Evolutionary conservation across 495 filamentous ascomycete species (phyloP), one percentile per base, ranked within the genome.

Genomic region (Penicillium goetzii): DNA sequence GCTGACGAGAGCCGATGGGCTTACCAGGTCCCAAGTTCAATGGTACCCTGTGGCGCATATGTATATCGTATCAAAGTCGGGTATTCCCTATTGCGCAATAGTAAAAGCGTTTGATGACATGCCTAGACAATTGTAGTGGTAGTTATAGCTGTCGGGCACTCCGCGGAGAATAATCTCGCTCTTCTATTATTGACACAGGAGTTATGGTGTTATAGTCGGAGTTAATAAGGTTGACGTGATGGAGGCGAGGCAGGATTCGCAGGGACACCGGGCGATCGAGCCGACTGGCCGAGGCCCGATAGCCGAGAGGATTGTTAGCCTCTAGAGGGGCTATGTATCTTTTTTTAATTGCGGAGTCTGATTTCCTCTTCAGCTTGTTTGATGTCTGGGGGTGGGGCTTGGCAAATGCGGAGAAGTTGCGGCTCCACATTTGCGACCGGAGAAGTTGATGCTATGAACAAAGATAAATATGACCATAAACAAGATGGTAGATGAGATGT

Each of bases 391-490:
- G 30, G 52, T 55, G 52, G 52, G 52, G 52, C 52, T n/a, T 21
- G 30, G 52, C 32, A 55, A 55, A 36, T 55, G 52, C 52, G 52
- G 52, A 55, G 51, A 54, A 52, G 50, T 2, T 53, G 32, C 52
- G 30, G 52, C 52, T 55, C 52, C 52, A 55, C 52, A 17, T 23
- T 51, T 51, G 47, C 47, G 47, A 51, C 26, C 47, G 74, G 11
- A 12, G 85, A 64, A 7, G 52, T 55, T 12, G 30, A 53, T 34
- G 51, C 15, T 30, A 34, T 34, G 14, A 9, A 47, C 21, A 12
- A 23, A 17, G n/a, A 36, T 21, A 15, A 10, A 0, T 7, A 36
- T 6, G 17, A 33, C 15, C 28, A 36, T 2, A 36, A 2, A n/a
- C 25, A 53, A 30, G 26, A n/a, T 33, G 1, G 28, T 32, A 34